These are phyloP conservation scores for Ceratonia siliqua DNA, from an alignment of 306 rosid species.

Conservation along the genomic window DNA sequence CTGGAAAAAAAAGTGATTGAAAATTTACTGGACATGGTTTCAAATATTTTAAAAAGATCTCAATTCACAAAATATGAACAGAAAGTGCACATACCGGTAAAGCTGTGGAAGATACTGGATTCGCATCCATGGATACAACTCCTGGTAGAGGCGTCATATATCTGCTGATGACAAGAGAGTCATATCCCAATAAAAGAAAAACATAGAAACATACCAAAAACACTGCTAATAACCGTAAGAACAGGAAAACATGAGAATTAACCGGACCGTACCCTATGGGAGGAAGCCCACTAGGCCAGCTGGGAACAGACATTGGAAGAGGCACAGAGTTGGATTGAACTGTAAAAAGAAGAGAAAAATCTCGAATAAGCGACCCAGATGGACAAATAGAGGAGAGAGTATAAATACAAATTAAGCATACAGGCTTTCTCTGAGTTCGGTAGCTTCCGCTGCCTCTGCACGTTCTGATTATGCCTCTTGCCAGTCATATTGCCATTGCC, in stretches of 20 bases:
- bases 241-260: constrained; percentile 26
- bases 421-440: constrained; percentile 60
- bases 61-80: background rate
- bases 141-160: constrained; percentile 92
- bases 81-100: constrained; percentile 53
- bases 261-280: constrained; percentile 78
- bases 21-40: background rate
- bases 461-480: constrained; percentile 55
- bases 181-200: constrained; percentile 38
- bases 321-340: constrained; percentile 70
- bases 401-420: constrained; percentile 24
- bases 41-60: background rate
- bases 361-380: constrained; percentile 29
- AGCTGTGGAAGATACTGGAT: constrained; percentile 67
- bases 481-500: constrained; percentile 35
- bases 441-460: constrained; percentile 48
- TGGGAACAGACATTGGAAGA: constrained; percentile 72
- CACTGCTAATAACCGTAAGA: constrained; percentile 7
- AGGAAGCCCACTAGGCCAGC: constrained; percentile 91
- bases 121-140: constrained; percentile 90
- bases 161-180: constrained; percentile 60
- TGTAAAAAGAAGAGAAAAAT: constrained; percentile 37
- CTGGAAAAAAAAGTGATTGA: constrained; percentile 40
- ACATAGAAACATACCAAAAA: constrained; percentile 10
- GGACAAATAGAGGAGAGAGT: background rate